A percentile compares a stretch with the other conserved stretches of the same genome.
Conservation (phyloP, 2,329 filamentous ascomycete species). For the Diaporthe ilicicola region DNA sequence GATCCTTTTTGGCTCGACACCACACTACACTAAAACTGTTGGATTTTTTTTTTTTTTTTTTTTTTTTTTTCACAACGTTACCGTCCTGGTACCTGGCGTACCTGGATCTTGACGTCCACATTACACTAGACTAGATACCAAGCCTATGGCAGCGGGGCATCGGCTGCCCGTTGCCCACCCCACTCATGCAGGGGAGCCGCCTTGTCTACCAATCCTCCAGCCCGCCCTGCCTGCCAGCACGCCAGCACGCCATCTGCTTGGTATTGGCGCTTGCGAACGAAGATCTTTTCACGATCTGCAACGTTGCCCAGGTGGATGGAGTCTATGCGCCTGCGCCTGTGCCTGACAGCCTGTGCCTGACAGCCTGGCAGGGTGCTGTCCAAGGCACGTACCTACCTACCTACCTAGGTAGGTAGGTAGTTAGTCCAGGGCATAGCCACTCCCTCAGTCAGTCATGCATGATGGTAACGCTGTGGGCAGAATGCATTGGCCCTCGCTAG, state of each 20-base stretch:
- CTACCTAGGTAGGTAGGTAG: too few relatives aligned
- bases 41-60: too few relatives aligned
- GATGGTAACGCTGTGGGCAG: neutral
- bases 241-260: too few relatives aligned
- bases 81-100: too few relatives aligned
- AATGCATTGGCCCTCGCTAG: constrained; percentile 17
- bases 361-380: too few relatives aligned
- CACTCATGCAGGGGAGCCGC: constrained; percentile 14
- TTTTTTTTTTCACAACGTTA: too few relatives aligned
- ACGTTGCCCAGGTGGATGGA: neutral
- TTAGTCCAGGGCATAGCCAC: too few relatives aligned
- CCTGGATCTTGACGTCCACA: too few relatives aligned
- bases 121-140: neutral
- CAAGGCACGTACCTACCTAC: too few relatives aligned
- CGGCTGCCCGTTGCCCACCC: neutral
- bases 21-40: too few relatives aligned
- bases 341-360: constrained; percentile 1
- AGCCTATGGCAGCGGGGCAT: constrained; percentile 16
- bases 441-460: constrained; percentile 7
- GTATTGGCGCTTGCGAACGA: neutral
- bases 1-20: too few relatives aligned
- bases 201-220: neutral
- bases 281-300: constrained; percentile 6
- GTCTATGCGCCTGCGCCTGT: neutral
- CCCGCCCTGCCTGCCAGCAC: too few relatives aligned